Base-by-base conservation (phyloP, 129 eudicot genomes). In the Erigeron canadensis region DNA sequence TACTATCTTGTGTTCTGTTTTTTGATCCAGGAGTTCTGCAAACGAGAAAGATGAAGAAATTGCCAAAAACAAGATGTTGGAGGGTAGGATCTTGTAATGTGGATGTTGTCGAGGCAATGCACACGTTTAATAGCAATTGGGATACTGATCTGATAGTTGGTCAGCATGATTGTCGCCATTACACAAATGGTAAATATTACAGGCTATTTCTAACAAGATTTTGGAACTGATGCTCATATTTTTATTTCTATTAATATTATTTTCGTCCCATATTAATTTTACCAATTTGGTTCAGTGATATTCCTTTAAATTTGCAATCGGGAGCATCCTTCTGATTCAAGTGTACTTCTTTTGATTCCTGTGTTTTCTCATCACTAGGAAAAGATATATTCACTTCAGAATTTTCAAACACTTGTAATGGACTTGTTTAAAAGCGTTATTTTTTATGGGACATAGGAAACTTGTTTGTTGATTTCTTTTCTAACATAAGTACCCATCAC, bases 41-140 rank as follows among this genome's bases (percentile, higher is more conserved):
- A 19, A 77, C 39, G 46, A 87, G 97, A 86, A 84, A 79, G 80
- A 64, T 90, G 44, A 74, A 61, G 44, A 87, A 77, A 59, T 76
- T 90, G 59, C 96, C 96, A 1, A 87, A 79, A 73, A 76, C 69
- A 19, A 94, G 79, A 79, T 94, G 99, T 28, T 89, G 92, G 98
- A 85, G 62, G 58, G 88, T 87, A 39, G 96, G 96, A 51, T 87
- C 75, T 70, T 80, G 89, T 65, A 37, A 79, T 21, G 64, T 48
- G 41, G 75, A 85, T 75, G 81, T 86, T 38, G 70, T 70, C 19
- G 87, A 79, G 68, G 88, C 74, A 53, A 73, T 84, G 42, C 46
- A 41, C 18, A 38, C 79, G 67, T 94, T 90, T 85, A 90, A 94
- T 50, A 56, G 79, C 38, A 62, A 50, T 21, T 94, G 99, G 99